A percentile compares a stretch with the other conserved stretches of the same genome.
Evolutionary conservation across 306 rosid genomes (phyloP).

Genomic region (Sesbania bispinosa): DNA sequence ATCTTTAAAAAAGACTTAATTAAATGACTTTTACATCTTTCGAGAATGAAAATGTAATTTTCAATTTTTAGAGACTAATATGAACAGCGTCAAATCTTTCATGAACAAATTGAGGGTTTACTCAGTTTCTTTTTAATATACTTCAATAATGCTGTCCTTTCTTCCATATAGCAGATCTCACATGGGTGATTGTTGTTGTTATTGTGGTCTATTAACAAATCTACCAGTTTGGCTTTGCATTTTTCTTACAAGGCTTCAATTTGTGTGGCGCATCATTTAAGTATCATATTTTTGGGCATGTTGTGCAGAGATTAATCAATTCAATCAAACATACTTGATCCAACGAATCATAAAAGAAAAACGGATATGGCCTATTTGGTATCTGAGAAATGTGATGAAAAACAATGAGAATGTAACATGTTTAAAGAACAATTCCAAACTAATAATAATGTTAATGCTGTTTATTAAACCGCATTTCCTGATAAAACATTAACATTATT

Average conservation of each 20-base stretch:
- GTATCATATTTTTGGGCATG: not conserved
- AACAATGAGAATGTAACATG: not conserved
- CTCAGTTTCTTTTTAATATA: no score
- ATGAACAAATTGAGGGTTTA: no score
- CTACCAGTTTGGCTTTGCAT: not conserved
- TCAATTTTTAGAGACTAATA: no score
- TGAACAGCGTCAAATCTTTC: no score
- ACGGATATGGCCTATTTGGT: not conserved
- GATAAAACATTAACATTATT: not conserved
- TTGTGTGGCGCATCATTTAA: not conserved
- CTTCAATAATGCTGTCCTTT: no score
- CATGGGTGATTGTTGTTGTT: not conserved
- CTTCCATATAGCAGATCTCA: not conserved
- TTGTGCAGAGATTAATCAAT: not conserved
- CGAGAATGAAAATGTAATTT: no score
- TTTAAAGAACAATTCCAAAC: conserved; percentile 15
- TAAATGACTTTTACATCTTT: no score
- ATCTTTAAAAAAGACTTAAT: no score
- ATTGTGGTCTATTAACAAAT: no score
- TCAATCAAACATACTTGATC: not conserved
- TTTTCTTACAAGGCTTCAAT: not conserved
- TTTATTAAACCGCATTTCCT: not conserved
- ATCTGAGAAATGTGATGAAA: not conserved
- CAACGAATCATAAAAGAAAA: not conserved
- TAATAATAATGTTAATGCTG: not conserved